A percentile compares a stretch with the other conserved stretches of the same genome.
These are phyloP conservation scores for Volvox carteri DNA, from an alignment of 163 green algal genomes.

Conservation along the genomic window DNA sequence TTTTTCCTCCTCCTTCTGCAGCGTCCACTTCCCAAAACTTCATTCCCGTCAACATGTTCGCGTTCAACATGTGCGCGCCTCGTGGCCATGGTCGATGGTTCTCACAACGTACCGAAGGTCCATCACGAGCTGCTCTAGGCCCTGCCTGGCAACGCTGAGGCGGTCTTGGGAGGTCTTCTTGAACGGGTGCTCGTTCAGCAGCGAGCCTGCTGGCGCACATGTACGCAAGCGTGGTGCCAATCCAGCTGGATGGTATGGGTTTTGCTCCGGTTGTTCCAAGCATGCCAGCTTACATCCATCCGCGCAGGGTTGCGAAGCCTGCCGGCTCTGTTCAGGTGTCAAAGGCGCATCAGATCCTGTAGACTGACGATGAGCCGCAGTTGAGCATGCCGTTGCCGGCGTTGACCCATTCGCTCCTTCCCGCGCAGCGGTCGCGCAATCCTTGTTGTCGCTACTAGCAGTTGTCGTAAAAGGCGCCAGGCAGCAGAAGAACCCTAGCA, in stretches of 20 bases:
- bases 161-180: background rate
- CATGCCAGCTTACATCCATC: background rate
- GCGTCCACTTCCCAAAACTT: background rate
- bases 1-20: background rate
- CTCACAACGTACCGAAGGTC: background rate
- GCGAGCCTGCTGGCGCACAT: background rate
- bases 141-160: background rate
- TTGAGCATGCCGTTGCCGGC: background rate
- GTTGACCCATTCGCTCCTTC: background rate
- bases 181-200: background rate
- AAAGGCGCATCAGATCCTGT: background rate
- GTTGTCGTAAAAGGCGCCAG: background rate
- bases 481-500: background rate
- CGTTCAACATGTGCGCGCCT: no score
- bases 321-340: background rate
- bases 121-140: conserved; percentile 7
- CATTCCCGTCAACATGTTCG: background rate
- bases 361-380: background rate
- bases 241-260: background rate
- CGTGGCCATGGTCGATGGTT: background rate
- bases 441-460: background rate
- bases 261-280: background rate
- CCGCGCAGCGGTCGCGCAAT: background rate
- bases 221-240: background rate
- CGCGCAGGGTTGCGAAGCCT: background rate